Evolutionary conservation across 306 rosid genomes (phyloP).

Genomic region (Elaeagnus macrophylla): DNA sequence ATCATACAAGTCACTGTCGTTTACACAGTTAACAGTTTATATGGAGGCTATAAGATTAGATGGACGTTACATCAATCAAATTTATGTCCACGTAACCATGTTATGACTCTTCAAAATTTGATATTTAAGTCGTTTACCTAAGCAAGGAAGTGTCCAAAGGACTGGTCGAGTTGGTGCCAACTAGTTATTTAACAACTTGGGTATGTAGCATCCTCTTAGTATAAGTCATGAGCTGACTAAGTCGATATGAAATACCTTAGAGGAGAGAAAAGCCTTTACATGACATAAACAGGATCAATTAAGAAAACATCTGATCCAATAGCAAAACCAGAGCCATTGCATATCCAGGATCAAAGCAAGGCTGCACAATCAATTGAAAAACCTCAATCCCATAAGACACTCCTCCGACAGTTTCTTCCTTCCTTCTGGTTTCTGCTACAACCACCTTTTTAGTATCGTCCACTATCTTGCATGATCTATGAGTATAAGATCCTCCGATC

Average conservation of each 20-base stretch:
- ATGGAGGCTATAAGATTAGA: too few relatives aligned
- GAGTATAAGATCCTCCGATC: constrained; percentile 56
- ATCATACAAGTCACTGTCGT: too few relatives aligned
- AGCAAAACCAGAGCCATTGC: constrained; percentile 74
- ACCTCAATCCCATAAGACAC: constrained; percentile 66
- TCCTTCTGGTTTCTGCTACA: constrained; percentile 70
- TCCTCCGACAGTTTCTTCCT: constrained; percentile 40
- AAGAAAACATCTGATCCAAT: constrained; percentile 69
- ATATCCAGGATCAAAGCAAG: constrained; percentile 51
- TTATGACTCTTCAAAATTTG: too few relatives aligned
- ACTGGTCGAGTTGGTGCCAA: too few relatives aligned
- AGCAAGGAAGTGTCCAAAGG: too few relatives aligned
- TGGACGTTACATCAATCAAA: too few relatives aligned
- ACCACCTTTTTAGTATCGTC: constrained; percentile 45
- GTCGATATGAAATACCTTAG: neutral
- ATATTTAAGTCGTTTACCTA: too few relatives aligned
- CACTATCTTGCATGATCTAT: constrained; percentile 55
- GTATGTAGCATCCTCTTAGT: too few relatives aligned
- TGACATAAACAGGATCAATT: neutral
- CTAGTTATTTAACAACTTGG: too few relatives aligned
- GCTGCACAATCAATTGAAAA: constrained; percentile 57
- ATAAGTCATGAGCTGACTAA: too few relatives aligned
- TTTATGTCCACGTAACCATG: too few relatives aligned
- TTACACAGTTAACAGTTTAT: too few relatives aligned
- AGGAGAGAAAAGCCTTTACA: neutral